These are phyloP conservation scores for Nepenthes mirabilis DNA, from an alignment of 148 eudicot genomes.

Conservation along the genomic window DNA sequence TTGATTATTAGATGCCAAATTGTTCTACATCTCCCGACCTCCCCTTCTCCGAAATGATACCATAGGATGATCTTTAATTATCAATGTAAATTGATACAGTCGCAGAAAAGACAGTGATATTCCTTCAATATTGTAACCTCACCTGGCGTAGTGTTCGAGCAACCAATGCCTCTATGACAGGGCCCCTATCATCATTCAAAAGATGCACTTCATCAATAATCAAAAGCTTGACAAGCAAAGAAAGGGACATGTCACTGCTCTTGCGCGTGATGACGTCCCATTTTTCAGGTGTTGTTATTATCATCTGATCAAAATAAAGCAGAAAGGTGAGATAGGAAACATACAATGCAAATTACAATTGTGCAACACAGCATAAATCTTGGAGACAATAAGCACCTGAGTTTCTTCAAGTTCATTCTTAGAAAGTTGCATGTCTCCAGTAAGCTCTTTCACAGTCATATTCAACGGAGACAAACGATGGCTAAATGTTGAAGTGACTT, in stretches of 20 bases:
- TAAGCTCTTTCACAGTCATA: conserved; percentile 86
- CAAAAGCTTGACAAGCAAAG: conserved; percentile 90
- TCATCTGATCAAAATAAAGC: conserved; percentile 50
- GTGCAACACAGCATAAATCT: neutral
- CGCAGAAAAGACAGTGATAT: neutral
- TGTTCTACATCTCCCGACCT: too few species aligned
- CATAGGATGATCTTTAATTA: neutral
- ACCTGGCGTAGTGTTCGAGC: conserved; percentile 99
- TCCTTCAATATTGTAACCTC: conserved; percentile 2
- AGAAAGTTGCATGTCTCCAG: conserved; percentile 98
- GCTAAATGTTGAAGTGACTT: conserved; percentile 85
- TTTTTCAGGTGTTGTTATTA: conserved; percentile 98
- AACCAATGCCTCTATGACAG: conserved; percentile 96
- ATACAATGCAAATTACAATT: neutral
- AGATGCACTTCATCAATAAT: conserved; percentile 99
- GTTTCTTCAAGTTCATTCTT: conserved; percentile 88
- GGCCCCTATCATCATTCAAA: conserved; percentile 95
- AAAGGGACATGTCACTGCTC: conserved; percentile 97
- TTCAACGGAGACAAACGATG: conserved; percentile 80
- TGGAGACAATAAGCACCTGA: conserved; percentile 28
- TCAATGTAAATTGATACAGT: too few species aligned
- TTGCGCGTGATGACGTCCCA: conserved; percentile 99
- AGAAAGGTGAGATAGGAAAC: conserved; percentile 3
- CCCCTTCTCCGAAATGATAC: too few species aligned
- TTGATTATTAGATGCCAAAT: too few species aligned